Base-by-base conservation (phyloP, 345 rosid genomes). In the Garcia nutans region DNA sequence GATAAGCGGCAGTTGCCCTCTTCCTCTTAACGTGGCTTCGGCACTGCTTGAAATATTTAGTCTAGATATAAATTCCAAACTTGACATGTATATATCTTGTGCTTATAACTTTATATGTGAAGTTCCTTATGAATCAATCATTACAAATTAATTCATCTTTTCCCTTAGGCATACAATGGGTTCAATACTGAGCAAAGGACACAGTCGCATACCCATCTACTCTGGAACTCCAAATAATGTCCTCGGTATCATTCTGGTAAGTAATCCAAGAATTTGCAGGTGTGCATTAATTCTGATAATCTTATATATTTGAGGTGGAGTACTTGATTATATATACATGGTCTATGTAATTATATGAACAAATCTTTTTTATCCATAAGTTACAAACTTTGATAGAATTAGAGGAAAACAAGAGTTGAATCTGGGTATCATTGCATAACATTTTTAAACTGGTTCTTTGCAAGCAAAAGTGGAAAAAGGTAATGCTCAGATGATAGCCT, bases 131-230 rank as follows among this genome's bases (percentile, higher is more conserved):
- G 11, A 16, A 28, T 52, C 50, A 16, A 52, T 41, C 41, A 57
- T 55, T 8, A 3, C 8, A 55, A 2, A 24, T 10, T 52, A 3
- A 20, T 66, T 33, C 10, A 17, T 37, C 71, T 64, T 16, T 28
- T 13, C 19, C 68, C 74, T 11, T 50, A 91, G 91, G 82, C 82
- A 79, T 20, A 88, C 87, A 22, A 87, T 85, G 91, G 89, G 83
- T 54, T 26, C 89, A 4, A 87, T 91, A 70, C 80, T 84, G 80
- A 83, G 85, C 72, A 83, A 84, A 82, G 98, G 98, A 63, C 92
- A 87, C 66, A 91, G 98, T 70, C 87, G 94, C 50, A 75, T 91
- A 65, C 98, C 97, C 16, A 81, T 89, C 42, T 89, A 86, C 83
- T 85, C 87, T 0, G 85, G 82, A 22, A 76, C 58, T 66, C 82